Conservation (phyloP, 78 protist genomes). For the Speleostelium caveatum region DNA sequence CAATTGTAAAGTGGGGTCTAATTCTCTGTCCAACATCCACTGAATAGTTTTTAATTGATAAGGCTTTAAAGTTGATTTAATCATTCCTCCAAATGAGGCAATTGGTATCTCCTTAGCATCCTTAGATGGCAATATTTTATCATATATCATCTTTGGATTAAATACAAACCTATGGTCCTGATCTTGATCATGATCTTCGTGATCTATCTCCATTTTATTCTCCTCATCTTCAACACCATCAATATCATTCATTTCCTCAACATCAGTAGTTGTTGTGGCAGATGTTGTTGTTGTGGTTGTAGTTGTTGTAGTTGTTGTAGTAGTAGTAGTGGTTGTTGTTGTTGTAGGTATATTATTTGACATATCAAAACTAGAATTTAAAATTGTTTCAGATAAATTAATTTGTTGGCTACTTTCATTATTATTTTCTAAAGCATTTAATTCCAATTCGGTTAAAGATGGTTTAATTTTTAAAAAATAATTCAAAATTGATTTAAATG, state of each 20-base stretch:
- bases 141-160: constrained; percentile 29
- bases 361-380: background rate
- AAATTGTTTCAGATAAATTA: background rate
- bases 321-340: background rate
- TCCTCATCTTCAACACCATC: background rate
- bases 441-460: too few relatives aligned
- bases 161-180: background rate
- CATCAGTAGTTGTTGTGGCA: background rate
- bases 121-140: background rate
- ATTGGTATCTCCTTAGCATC: background rate
- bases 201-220: background rate
- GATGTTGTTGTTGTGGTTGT: background rate
- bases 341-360: background rate
- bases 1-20: constrained; percentile 5
- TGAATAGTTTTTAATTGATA: constrained; percentile 54
- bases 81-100: background rate
- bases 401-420: background rate
- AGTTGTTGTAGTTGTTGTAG: background rate
- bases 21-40: constrained; percentile 67
- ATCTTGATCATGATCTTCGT: background rate
- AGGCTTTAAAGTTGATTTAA: constrained; percentile 15
- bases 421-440: background rate
- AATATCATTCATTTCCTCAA: background rate
- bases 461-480: constrained; percentile 36
- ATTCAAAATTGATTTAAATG: constrained; percentile 42